Base-by-base conservation (phyloP, 495 filamentous ascomycete species). In the Lindgomyces ingoldianus region DNA sequence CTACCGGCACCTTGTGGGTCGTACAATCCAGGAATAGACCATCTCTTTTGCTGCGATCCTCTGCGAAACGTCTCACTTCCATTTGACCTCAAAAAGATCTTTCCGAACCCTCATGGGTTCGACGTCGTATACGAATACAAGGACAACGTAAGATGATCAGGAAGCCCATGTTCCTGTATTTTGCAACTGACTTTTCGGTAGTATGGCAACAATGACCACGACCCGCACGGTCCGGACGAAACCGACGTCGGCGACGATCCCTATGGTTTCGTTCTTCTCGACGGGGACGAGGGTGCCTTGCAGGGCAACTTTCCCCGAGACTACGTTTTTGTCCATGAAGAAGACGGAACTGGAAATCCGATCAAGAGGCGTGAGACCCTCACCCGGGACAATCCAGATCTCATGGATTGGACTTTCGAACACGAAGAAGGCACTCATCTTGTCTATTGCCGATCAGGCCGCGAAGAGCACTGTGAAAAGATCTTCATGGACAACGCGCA, bases 131-230 rank as follows among this genome's bases (percentile, higher is more conserved):
- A 53, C 25, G 19, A 19, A 4, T 53, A 53, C 25, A 26, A 53
- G 25, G 49, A 53, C 49, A 29, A 53, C 25, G n/a, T n/a, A n/a
- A n/a, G n/a, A n/a, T n/a, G n/a, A n/a, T n/a, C n/a, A n/a, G n/a
- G n/a, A n/a, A n/a, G n/a, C n/a, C n/a, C n/a, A n/a, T n/a, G n/a
- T n/a, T n/a, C n/a, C n/a, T n/a, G n/a, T n/a, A n/a, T n/a, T n/a
- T n/a, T n/a, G n/a, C n/a, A n/a, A n/a, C n/a, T n/a, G n/a, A n/a
- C n/a, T n/a, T n/a, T n/a, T n/a, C n/a, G n/a, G n/a, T n/a, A n/a
- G n/a, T 53, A 53, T 30, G 49, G 49, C 4, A 53, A 53, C 19
- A 53, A 53, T 21, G 21, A 53, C 21, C 6, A 53, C 10, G 49
- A 53, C 19, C 25, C 25, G 6, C 25, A 53, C 19, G 53, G 22